Conservation (phyloP, 139 green algal species). For the Spirogloea muscicola region DNA sequence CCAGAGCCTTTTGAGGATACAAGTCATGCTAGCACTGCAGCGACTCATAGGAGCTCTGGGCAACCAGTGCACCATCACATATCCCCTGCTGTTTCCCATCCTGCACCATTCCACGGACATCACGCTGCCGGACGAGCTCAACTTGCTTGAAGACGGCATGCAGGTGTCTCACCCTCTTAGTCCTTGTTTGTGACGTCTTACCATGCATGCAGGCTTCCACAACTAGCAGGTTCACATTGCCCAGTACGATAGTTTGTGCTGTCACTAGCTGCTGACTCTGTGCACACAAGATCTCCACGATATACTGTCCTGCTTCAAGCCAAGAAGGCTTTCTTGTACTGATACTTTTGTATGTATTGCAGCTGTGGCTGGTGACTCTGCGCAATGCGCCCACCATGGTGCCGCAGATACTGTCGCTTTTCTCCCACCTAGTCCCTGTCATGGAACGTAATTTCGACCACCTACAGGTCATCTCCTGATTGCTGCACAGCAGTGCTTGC, state of each 20-base stretch:
- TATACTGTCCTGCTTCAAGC: too few relatives aligned
- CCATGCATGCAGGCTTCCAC: too few relatives aligned
- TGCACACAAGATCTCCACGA: too few relatives aligned
- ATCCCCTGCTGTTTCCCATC: constrained; percentile 38
- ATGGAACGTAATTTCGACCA: constrained; percentile 67
- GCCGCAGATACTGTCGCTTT: constrained; percentile 60
- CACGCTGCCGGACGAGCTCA: constrained; percentile 69
- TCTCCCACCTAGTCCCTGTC: constrained; percentile 56
- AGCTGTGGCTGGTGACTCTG: constrained; percentile 80
- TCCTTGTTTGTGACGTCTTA: too few relatives aligned
- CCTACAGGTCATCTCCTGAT: too few relatives aligned
- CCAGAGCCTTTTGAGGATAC: constrained; percentile 35
- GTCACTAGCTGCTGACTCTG: too few relatives aligned
- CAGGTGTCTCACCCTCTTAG: too few relatives aligned
- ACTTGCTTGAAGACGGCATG: constrained; percentile 85
- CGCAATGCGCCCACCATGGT: constrained; percentile 63
- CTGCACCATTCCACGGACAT: constrained; percentile 60
- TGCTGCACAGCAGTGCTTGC: too few relatives aligned
- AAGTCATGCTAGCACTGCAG: constrained; percentile 39
- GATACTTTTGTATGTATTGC: too few relatives aligned
- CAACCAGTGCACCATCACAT: constrained; percentile 12
- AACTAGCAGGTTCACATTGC: too few relatives aligned
- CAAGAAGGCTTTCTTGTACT: too few relatives aligned
- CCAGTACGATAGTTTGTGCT: too few relatives aligned
- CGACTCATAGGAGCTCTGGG: constrained; percentile 18